Evolutionary conservation across 768 basidiomycete genomes (phyloP).

Genomic region (Collybia mongolica): DNA sequence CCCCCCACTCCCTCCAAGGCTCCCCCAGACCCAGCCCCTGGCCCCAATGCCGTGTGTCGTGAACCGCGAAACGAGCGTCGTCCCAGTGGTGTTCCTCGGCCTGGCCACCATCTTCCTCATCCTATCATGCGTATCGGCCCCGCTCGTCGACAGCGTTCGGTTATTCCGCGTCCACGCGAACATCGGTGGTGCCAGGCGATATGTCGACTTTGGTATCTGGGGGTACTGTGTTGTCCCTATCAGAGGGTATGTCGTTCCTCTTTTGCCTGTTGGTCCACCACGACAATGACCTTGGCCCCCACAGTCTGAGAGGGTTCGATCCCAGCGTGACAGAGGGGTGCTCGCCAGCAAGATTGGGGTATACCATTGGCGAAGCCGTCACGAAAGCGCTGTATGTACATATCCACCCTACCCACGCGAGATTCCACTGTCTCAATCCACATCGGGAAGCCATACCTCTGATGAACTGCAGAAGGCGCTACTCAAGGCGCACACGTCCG

Average conservation of each 20-base stretch:
- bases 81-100: conserved; percentile 11
- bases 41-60: neutral
- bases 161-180: conserved; percentile 13
- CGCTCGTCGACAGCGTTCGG: conserved; percentile 10
- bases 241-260: conserved; percentile 5
- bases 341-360: conserved; percentile 12
- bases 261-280: neutral
- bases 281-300: neutral
- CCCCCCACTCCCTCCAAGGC: too few relatives aligned
- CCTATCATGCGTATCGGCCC: conserved; percentile 15
- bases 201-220: conserved; percentile 19
- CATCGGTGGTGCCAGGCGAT: conserved; percentile 6
- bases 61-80: conserved; percentile 2
- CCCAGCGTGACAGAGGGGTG: conserved; percentile 12
- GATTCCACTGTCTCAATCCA: neutral
- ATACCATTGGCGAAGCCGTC: conserved; percentile 10
- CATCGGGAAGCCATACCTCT: neutral
- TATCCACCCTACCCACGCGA: neutral
- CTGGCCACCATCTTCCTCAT: conserved; percentile 14
- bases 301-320: conserved; percentile 5
- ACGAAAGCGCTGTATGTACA: conserved; percentile 13
- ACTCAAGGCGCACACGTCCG: conserved; percentile 7
- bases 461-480: conserved; percentile 3
- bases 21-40: neutral
- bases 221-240: conserved; percentile 16